Evolutionary conservation across 371 early-diverging fungal genomes (phyloP).

Genomic region (Mortierella sp.): DNA sequence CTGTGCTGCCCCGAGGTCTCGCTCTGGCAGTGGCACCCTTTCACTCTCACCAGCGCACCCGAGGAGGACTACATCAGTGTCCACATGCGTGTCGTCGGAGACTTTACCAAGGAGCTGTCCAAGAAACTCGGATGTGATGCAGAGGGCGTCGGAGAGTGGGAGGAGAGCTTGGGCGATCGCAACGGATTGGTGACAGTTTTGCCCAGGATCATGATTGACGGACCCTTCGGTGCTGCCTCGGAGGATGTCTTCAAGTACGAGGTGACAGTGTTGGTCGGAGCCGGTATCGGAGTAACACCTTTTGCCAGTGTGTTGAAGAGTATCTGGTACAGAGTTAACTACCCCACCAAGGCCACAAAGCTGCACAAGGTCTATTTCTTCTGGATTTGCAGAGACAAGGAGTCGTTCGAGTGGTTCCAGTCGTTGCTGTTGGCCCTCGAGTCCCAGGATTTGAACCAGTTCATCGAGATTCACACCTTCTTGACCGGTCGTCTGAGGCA

Average conservation of each 20-base stretch:
- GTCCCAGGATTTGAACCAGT: conserved; percentile 71
- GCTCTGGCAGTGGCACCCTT: conserved; percentile 87
- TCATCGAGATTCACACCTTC: conserved; percentile 82
- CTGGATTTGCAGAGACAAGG: conserved; percentile 86
- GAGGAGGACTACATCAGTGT: conserved; percentile 83
- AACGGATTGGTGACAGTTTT: conserved; percentile 51
- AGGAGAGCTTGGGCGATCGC: conserved; percentile 50
- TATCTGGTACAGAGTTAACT: conserved; percentile 65
- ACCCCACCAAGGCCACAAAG: conserved; percentile 61
- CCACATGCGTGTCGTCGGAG: conserved; percentile 86
- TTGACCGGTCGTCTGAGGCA: conserved; percentile 74
- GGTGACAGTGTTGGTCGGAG: conserved; percentile 83
- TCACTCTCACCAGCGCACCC: conserved; percentile 88
- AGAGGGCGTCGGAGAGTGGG: conserved; percentile 60
- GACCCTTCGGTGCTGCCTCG: conserved; percentile 88
- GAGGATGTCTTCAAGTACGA: conserved; percentile 92
- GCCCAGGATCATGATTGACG: conserved; percentile 85
- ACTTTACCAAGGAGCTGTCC: conserved; percentile 84
- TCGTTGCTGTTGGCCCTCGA: conserved; percentile 77
- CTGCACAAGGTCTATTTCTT: conserved; percentile 89
- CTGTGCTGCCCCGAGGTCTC: conserved; percentile 75
- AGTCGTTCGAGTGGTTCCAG: conserved; percentile 87
- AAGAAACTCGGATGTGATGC: conserved; percentile 74
- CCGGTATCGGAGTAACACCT: conserved; percentile 85
- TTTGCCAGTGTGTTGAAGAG: conserved; percentile 61